phyloP scores from a whole-genome alignment of 306 rosid genomes.

The Comarum palustre region DNA sequence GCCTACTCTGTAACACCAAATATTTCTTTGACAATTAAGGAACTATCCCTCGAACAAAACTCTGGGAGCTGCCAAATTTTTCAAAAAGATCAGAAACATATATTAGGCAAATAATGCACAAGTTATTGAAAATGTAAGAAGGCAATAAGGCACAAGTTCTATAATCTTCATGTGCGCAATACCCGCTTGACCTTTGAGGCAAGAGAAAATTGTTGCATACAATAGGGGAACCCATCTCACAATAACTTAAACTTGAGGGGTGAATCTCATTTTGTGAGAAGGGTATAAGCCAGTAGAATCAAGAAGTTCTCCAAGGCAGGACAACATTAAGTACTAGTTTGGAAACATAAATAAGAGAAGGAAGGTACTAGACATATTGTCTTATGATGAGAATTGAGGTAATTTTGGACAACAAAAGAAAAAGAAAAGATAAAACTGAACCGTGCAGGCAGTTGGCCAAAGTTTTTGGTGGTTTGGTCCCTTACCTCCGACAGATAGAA shows the following conservation, averaged over 20 bases:
- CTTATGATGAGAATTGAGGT: not conserved
- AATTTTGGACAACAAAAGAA: conserved; percentile 6
- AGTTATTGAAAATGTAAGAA: not conserved
- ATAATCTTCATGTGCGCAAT: not conserved
- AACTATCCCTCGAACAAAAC: conserved; percentile 79
- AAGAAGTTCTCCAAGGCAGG: not conserved
- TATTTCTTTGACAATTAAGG: conserved; percentile 82
- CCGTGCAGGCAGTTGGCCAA: conserved; percentile 4
- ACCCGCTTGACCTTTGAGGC: not conserved
- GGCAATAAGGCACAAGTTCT: not conserved
- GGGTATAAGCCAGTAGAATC: not conserved
- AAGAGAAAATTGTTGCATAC: not conserved
- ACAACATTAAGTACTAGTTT: not conserved
- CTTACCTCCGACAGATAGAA: conserved; percentile 91
- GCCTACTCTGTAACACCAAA: conserved; percentile 93
- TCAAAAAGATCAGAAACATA: conserved; percentile 16
- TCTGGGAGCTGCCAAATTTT: conserved; percentile 65
- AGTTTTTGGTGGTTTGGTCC: conserved; percentile 19
- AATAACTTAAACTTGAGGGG: not conserved
- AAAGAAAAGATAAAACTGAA: not conserved
- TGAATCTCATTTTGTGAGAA: not conserved
- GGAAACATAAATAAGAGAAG: not conserved
- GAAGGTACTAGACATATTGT: not conserved
- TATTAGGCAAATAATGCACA: conserved; percentile 18
- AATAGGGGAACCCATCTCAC: not conserved